These are phyloP conservation scores for Clonostachys sp. DNA, from an alignment of 2,329 filamentous ascomycete species.

Conservation along the genomic window DNA sequence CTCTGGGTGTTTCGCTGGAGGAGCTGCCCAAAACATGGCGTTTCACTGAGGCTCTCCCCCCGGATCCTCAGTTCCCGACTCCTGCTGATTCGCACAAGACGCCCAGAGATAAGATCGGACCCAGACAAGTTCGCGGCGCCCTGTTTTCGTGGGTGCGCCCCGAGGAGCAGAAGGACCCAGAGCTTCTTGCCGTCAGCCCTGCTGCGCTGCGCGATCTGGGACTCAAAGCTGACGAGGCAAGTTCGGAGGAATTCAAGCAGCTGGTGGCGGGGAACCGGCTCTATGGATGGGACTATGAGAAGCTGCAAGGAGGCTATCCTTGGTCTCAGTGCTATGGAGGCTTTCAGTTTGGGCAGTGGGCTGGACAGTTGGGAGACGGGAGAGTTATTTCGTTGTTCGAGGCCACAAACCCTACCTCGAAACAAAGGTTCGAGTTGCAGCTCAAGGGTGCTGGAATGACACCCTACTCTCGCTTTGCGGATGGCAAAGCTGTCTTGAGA, in stretches of 20 bases:
- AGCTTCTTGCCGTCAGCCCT: constrained; percentile 76
- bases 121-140: constrained; percentile 79
- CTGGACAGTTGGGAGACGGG: constrained; percentile 91
- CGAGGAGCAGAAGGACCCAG: constrained; percentile 64
- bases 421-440: constrained; percentile 81
- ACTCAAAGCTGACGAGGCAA: constrained; percentile 62
- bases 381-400: constrained; percentile 94
- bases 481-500: constrained; percentile 88
- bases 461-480: constrained; percentile 93
- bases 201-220: constrained; percentile 79
- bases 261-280: constrained; percentile 80
- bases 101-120: constrained; percentile 69
- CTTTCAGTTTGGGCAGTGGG: constrained; percentile 79
- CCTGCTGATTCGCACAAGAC: constrained; percentile 78
- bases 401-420: constrained; percentile 67
- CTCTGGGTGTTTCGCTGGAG: constrained; percentile 34
- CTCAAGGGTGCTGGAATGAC: constrained; percentile 92
- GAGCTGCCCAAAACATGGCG: constrained; percentile 62
- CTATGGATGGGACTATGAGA: constrained; percentile 69
- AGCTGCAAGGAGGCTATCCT: constrained; percentile 71
- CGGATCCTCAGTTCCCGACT: constrained; percentile 75
- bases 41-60: constrained; percentile 63
- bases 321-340: constrained; percentile 99
- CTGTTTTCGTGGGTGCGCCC: constrained; percentile 90
- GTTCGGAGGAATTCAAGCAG: constrained; percentile 69